Evolutionary conservation across 768 basidiomycete species (phyloP).

Genomic region (Candolleomyces efflorescens): DNA sequence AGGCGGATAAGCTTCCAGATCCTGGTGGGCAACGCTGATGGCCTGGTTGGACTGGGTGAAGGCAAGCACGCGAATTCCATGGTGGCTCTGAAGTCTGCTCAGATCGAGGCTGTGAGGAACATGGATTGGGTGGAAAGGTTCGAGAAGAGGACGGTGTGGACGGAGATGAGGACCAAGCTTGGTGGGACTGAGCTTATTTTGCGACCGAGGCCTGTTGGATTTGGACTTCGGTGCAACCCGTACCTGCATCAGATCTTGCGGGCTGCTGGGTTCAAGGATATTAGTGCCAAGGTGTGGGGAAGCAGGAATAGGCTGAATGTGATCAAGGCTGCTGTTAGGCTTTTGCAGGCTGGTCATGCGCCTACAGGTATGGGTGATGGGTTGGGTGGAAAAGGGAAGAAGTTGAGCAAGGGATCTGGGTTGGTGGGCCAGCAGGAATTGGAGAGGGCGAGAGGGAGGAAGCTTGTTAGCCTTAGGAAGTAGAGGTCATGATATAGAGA

Average conservation of each 20-base stretch:
- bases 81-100: constrained; percentile 55
- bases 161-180: constrained; percentile 80
- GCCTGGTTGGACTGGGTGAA: constrained; percentile 78
- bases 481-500: too few species aligned
- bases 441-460: constrained; percentile 81
- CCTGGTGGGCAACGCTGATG: constrained; percentile 80
- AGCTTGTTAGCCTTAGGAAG: constrained; percentile 44
- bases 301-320: constrained; percentile 84
- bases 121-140: constrained; percentile 96
- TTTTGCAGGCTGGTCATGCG: constrained; percentile 82
- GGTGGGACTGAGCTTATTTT: constrained; percentile 79
- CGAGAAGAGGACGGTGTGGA: constrained; percentile 93
- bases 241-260: constrained; percentile 85
- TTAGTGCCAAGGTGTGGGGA: constrained; percentile 94
- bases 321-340: constrained; percentile 76
- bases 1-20: constrained; percentile 55
- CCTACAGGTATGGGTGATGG: constrained; percentile 83
- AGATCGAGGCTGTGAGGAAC: constrained; percentile 64
- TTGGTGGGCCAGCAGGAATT: constrained; percentile 63
- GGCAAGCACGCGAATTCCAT: constrained; percentile 63
- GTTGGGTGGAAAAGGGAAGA: constrained; percentile 65
- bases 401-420: constrained; percentile 72
- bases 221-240: constrained; percentile 88
- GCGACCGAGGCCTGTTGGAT: constrained; percentile 82
- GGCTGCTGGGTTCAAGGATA: constrained; percentile 93